A percentile compares a stretch with the other conserved stretches of the same genome.
These are phyloP conservation scores for Firmiana major DNA, from an alignment of 345 rosid species.

Conservation along the genomic window DNA sequence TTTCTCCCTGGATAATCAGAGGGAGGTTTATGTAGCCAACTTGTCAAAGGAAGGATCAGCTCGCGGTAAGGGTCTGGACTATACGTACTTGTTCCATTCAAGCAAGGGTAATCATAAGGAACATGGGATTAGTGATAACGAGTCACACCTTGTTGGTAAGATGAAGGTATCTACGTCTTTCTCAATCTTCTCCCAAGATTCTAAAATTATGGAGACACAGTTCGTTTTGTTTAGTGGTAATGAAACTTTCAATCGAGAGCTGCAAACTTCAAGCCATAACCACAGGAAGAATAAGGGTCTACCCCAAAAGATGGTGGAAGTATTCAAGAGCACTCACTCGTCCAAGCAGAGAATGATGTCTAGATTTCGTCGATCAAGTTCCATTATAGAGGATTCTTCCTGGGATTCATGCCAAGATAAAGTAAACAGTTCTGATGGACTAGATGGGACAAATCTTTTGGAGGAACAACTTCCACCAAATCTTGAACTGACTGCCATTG, in stretches of 20 bases:
- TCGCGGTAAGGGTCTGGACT: constrained; percentile 34
- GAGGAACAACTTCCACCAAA: constrained; percentile 57
- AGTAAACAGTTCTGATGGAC: constrained; percentile 30
- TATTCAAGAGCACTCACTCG: constrained; percentile 41
- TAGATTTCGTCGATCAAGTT: constrained; percentile 51
- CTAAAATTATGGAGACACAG: constrained; percentile 60
- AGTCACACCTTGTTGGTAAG: constrained; percentile 58
- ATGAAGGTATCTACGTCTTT: constrained; percentile 64
- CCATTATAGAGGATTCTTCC: constrained; percentile 37
- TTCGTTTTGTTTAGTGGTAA: constrained; percentile 62
- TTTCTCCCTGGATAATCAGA: constrained; percentile 71
- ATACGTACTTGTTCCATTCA: constrained; percentile 54
- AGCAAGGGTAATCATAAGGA: constrained; percentile 40
- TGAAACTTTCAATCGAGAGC: constrained; percentile 31
- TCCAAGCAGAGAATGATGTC: constrained; percentile 60
- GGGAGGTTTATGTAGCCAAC: constrained; percentile 57
- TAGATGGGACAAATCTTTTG: constrained; percentile 32
- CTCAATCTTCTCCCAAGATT: constrained; percentile 38
- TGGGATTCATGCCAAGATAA: constrained; percentile 46
- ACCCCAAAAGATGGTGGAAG: constrained; percentile 65
- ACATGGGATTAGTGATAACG: constrained; percentile 26
- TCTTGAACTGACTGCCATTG: constrained; percentile 72
- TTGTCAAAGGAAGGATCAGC: constrained; percentile 38
- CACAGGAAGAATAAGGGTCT: constrained; percentile 52
- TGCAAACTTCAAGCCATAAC: constrained; percentile 31